Base-by-base conservation (phyloP, 2,329 filamentous ascomycete species). In the Phialocephala subalpina region DNA sequence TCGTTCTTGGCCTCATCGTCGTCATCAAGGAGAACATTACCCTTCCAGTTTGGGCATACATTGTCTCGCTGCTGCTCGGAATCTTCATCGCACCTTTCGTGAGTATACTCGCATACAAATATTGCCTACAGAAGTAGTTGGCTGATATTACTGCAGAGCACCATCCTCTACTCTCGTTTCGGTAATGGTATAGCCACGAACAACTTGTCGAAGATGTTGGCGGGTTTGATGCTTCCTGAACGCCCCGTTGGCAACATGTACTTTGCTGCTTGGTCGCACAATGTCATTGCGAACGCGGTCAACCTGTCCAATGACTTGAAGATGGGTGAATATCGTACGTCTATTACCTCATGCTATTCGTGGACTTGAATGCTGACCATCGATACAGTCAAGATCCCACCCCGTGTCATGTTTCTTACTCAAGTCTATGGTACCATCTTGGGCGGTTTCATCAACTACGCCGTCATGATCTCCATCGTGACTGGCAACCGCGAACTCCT, bases 111-210 rank as follows among this genome's bases (percentile, higher is more conserved):
- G n/a, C 16, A 52, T 14, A 16, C 35, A 58, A 16, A 12, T 2
- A 11, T 49, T 22, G 22, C 11, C n/a, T 49, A 25, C 20, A 22
- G 45, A 49, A 12, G n/a, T n/a, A 49, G 7, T 22, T 9, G 22
- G 2, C 56, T 42, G 20, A 58, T 35, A 7, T 25, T 11, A 27
- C n/a, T 25, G 3, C 20, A 84, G 82, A 87, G 84, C 67, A 82
- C 79, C 0, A 71, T 87, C 2, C 78, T 87, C 0, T 86, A 82
- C 64, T 82, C 83, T 2, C 79, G 83, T 0, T 87, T 79, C 47
- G 86, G 86, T 11, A 87, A 84, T 55, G 86, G 86, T 14, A 86
- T 87, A 38, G 83, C 84, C 8, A 87, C 85, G 2, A 87, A 87
- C 71, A 86, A 87, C 63, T 65, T 88, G 45, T 87, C 84, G 11